phyloP scores from a whole-genome alignment of 371 early-diverging fungal species.

The Sporodiniella umbellata region DNA sequence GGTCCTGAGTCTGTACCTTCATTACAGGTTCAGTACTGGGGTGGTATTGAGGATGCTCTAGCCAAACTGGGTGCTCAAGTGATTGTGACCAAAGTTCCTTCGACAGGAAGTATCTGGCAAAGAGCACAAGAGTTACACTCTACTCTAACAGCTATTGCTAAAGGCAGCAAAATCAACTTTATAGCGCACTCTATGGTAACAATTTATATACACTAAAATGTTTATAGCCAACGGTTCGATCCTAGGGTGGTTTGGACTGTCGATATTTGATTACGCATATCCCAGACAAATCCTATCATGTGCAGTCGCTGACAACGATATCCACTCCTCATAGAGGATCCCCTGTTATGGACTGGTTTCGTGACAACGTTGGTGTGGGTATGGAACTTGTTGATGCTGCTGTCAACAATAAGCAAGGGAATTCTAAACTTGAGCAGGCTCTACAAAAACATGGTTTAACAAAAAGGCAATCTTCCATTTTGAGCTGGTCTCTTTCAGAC shows the following conservation, averaged over 20 bases:
- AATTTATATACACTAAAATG: not conserved
- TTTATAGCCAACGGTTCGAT: not conserved
- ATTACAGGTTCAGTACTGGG: conserved; percentile 90
- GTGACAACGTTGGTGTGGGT: conserved; percentile 70
- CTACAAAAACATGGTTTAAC: not conserved
- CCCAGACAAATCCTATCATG: conserved; percentile 55
- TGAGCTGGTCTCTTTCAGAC: conserved; percentile 14
- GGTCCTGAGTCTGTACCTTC: conserved; percentile 75
- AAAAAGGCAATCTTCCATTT: not conserved
- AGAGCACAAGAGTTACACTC: conserved; percentile 78
- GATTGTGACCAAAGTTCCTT: conserved; percentile 74
- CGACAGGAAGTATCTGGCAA: conserved; percentile 74
- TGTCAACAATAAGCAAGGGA: not conserved
- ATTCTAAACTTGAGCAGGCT: no score
- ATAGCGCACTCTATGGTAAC: conserved; percentile 88
- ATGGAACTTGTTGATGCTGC: not conserved
- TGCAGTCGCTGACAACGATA: conserved; percentile 83
- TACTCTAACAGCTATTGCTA: conserved; percentile 53
- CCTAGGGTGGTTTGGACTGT: conserved; percentile 82
- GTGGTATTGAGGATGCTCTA: conserved; percentile 79
- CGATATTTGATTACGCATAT: conserved; percentile 82
- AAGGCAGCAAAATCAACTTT: conserved; percentile 72
- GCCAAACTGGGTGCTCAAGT: conserved; percentile 82
- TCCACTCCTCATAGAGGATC: conserved; percentile 91
- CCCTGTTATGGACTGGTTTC: conserved; percentile 90